Evolutionary conservation across 139 green algal species (phyloP), one percentile per base, ranked within the genome.

Genomic region (Coelastrella sp.): DNA sequence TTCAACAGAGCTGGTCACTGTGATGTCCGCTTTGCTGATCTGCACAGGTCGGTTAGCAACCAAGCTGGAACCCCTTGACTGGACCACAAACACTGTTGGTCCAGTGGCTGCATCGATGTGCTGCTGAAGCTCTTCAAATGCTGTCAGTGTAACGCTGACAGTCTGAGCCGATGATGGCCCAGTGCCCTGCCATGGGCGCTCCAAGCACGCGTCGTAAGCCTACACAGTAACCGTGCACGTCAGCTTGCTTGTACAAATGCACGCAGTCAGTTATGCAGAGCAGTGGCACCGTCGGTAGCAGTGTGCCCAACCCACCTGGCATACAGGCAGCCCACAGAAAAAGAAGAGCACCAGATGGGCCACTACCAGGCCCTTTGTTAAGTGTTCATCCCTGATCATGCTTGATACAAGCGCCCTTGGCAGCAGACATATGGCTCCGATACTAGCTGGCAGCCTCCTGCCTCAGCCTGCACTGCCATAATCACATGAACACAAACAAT

Each of bases 11-110:
- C 35, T 37, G 32, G 62, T 37, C 2, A 85, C 77, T 3, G 63
- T 74, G 30, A 85, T 77, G 48, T 85, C 79, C 32, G 79, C 35
- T 30, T 77, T 76, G 38, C 19, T 76, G 40, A 85, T 74, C 13
- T 51, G 27, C 6, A 85, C 40, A 35, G 79, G 51, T 45, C 41
- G 45, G 21, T 35, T 34, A 23, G 62, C 79, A 23, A 4, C 1
- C 43, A 78, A 30, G 62, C 34, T 74, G 66, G 66, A n/a, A 25
- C 34, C 66, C 17, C 32, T 51, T 4, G 77, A 21, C 2, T 37
- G 21, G 5, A 84, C 41, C 17, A 85, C 1, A 6, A 85, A 73
- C 5, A 35, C 59, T 6, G 63, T 77, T 21, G 79, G 79, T 15
- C 79, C 79, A 6, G 40, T 45, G 17, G 79, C 79, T 34, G 32